Evolutionary conservation across 2,329 filamentous ascomycete genomes (phyloP).

Genomic region (Trichoderma harzianum): DNA sequence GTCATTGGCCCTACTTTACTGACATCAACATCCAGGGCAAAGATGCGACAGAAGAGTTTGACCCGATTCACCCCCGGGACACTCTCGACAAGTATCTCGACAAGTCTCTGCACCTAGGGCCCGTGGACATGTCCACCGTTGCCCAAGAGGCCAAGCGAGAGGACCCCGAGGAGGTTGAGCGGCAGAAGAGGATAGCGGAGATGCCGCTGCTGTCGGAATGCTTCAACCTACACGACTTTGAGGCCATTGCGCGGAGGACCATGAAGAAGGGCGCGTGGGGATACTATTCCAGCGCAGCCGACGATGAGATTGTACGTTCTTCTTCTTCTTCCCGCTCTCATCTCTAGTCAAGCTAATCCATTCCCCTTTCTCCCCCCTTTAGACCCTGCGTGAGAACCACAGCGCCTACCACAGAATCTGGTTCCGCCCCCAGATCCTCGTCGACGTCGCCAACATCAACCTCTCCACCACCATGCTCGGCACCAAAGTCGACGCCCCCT

Average conservation of each 20-base stretch:
- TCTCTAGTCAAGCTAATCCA: not conserved
- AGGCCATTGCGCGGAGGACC: slow-evolving; percentile 80
- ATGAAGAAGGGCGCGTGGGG: slow-evolving; percentile 98
- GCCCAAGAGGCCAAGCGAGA: slow-evolving; percentile 69
- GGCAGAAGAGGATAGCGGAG: slow-evolving; percentile 67
- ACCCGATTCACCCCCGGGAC: slow-evolving; percentile 83
- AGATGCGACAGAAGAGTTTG: slow-evolving; percentile 89
- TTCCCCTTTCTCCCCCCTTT: not conserved
- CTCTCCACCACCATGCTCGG: slow-evolving; percentile 92
- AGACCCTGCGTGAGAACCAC: slow-evolving; percentile 96
- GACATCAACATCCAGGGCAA: slow-evolving; percentile 55
- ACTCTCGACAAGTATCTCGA: slow-evolving; percentile 84
- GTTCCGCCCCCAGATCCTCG: slow-evolving; percentile 87
- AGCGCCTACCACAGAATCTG: slow-evolving; percentile 93
- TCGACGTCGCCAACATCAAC: slow-evolving; percentile 86
- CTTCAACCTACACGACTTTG: slow-evolving; percentile 94
- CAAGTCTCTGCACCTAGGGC: slow-evolving; percentile 80
- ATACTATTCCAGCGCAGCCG: slow-evolving; percentile 90
- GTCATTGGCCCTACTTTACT: not conserved
- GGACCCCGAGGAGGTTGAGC: slow-evolving; percentile 53
- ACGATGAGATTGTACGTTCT: slow-evolving; percentile 42
- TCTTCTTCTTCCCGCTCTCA: not conserved
- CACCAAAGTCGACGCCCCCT: slow-evolving; percentile 76
- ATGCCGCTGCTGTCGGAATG: slow-evolving; percentile 84
- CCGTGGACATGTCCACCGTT: slow-evolving; percentile 83